Base-by-base conservation (phyloP, 1,284 basidiomycete species). In the Cystobasidiaceae sp. region DNA sequence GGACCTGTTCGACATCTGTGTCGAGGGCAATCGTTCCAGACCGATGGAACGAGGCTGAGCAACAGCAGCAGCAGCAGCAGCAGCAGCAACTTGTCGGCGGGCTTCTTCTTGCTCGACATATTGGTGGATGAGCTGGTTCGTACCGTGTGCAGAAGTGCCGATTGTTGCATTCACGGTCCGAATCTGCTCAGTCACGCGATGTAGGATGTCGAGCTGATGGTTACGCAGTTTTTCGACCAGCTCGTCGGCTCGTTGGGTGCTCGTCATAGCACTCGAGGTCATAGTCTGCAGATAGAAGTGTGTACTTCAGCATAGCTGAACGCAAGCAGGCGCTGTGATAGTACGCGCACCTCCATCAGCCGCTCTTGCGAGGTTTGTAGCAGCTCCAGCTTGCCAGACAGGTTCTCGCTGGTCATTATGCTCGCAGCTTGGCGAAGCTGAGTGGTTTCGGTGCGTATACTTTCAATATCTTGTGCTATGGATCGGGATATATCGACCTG, bases 101-200 rank as follows among this genome's bases (percentile, higher is more conserved):
- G 39, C 9, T 44, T 32, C 39, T 4, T 56, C 39, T 28, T 56
- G 54, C 2, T 8, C 15, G 17, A 5, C 41, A 39, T 41, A 43
- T 33, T 56, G 54, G 15, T 56, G 30, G 6, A 56, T 44, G 5
- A 30, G 5, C 21, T 44, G 54, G 11, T 33, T 28, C 32, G 54
- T 56, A 0, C 13, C 23, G 7, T 4, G 11, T 11, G 39, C 54
- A 19, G 54, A 43, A 43, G 54, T 56, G 7, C 23, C 44, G n/a
- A 56, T 56, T 6, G 54, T 43, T 43, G 54, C 54, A 19, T 27
- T 56, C 25, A 56, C 54, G 11, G 45, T 28, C 21, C 54, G 41
- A 28, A 56, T 34, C 21, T 56, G 54, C 25, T 56, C 54, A 9
- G 54, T 34, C 21, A 56, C 39, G 19, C 54, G 54, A 56, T 56